Base-by-base conservation (phyloP, 148 eudicot species). In the Camellia lanceoleosa region DNA sequence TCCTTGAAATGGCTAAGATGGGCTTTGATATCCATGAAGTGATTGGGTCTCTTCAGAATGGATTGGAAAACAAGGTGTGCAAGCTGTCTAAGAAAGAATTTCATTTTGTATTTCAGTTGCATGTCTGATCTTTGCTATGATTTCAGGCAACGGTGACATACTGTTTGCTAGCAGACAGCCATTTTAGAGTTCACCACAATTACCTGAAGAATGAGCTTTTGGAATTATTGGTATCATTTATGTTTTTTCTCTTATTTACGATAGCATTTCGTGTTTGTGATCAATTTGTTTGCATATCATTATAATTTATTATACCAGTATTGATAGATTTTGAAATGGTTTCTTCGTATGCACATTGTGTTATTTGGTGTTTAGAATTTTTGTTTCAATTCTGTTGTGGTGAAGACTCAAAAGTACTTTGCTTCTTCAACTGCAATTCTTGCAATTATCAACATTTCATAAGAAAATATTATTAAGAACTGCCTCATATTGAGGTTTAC, bases 61-160 rank as follows among this genome's bases (percentile, higher is more conserved):
- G 51, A 65, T 60, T 78, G 73, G 78, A 82, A 71, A 82, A 82
- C 68, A 55, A 82, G 81, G 84, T 82, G 12, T 41, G 16, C 43
- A 42, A 61, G 69, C 77, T 71, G 14, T 72, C 76, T 58, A 19
- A 9, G 23, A 9, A 20, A 47, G 66, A 44, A 46, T 75, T 7
- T 14, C 11, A 10, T 13, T 83, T 19, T 58, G 38, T 56, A n/a
- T 43, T 11, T 51, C 14, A 5, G 38, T 20, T 46, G 16, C 38
- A 74, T n/a, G 20, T 9, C 69, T 73, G 59, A 72, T 63, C 51
- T 54, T 62, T 19, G 59, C 55, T 61, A 64, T 8, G 68, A 47
- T 73, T 79, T 59, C 82, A 83, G 85, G 82, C 71, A 43, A 83
- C 85, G 0, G 82, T 68, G 52, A 67, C 82, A 6, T 83, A 83